Conservation (phyloP, 2,329 filamentous ascomycete genomes). For the Aspergillus vadensis region DNA sequence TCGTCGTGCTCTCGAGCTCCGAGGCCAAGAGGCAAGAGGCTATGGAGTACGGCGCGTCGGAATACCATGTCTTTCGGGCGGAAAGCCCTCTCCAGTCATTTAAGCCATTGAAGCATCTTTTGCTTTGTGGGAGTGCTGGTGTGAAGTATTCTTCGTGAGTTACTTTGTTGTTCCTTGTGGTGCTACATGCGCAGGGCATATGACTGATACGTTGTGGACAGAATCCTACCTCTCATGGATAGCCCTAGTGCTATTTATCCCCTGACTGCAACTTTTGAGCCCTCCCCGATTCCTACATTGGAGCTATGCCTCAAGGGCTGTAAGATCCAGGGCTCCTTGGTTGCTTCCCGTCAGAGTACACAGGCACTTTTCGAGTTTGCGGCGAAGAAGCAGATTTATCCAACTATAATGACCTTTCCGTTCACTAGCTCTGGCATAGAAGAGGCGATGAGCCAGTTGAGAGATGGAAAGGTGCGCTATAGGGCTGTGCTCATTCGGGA, state of each 20-base stretch:
- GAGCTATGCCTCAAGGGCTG: constrained; percentile 56
- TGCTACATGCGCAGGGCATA: no score
- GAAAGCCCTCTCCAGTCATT: no score
- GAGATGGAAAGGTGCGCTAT: constrained; percentile 51
- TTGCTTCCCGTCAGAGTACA: constrained; percentile 62
- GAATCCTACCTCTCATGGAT: constrained; percentile 22
- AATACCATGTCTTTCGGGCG: no score
- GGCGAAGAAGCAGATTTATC: constrained; percentile 60
- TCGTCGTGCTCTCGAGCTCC: no score
- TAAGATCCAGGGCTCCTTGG: constrained; percentile 63
- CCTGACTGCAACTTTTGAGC: constrained; percentile 25
- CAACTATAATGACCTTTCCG: constrained; percentile 65
- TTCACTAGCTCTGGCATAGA: constrained; percentile 54
- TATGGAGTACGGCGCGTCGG: no score
- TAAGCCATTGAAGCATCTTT: background rate
- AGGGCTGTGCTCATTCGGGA: constrained; percentile 15
- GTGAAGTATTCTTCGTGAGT: background rate
- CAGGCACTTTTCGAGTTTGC: constrained; percentile 68
- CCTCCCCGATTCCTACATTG: constrained; percentile 40
- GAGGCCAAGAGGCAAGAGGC: no score
- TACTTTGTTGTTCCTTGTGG: background rate
- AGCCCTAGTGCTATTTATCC: constrained; percentile 31
- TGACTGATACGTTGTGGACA: no score
- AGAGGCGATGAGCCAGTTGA: constrained; percentile 50
- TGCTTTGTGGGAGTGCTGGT: background rate